Percentiles rank a stretch among this genome's conserved stretches.
Conservation (phyloP, 768 basidiomycete species). For the Tremella mesenterica region DNA sequence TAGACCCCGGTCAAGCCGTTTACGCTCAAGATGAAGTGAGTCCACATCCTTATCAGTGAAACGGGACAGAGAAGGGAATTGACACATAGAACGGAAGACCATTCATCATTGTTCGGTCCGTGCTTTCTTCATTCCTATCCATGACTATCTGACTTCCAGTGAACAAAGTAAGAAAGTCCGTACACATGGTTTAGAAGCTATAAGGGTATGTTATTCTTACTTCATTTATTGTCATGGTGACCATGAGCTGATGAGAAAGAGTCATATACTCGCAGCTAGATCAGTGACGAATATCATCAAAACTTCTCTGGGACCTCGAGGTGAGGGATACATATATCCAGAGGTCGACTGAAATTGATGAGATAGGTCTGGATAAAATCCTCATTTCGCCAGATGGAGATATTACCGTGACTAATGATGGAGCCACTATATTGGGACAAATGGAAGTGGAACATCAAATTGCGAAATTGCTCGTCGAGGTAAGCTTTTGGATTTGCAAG, state of each 20-base stretch:
- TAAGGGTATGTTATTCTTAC: slow-evolving; percentile 57
- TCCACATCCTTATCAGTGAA: not conserved
- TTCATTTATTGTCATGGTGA: not conserved
- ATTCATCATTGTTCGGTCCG: slow-evolving; percentile 76
- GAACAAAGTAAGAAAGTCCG: slow-evolving; percentile 90
- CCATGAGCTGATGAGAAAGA: slow-evolving; percentile 16
- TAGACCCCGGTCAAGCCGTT: slow-evolving; percentile 45
- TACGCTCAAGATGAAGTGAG: slow-evolving; percentile 46
- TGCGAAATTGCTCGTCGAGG: slow-evolving; percentile 80
- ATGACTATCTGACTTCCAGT: slow-evolving; percentile 39
- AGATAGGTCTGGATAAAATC: slow-evolving; percentile 59
- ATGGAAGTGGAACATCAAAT: slow-evolving; percentile 99
- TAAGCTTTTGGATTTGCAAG: slow-evolving; percentile 4
- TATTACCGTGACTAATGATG: slow-evolving; percentile 98
- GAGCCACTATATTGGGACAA: slow-evolving; percentile 93
- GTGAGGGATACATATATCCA: slow-evolving; percentile 45
- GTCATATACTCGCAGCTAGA: slow-evolving; percentile 89
- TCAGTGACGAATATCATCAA: slow-evolving; percentile 83
- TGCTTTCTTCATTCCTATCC: not conserved
- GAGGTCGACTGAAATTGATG: not conserved
- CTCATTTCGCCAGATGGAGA: slow-evolving; percentile 74
- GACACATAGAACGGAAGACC: slow-evolving; percentile 71
- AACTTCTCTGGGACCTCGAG: slow-evolving; percentile 90
- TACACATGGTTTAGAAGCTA: slow-evolving; percentile 84
- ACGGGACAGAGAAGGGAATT: not conserved